These are phyloP conservation scores for Margaritispora aquatica DNA, from an alignment of 495 filamentous ascomycete genomes.

Conservation along the genomic window DNA sequence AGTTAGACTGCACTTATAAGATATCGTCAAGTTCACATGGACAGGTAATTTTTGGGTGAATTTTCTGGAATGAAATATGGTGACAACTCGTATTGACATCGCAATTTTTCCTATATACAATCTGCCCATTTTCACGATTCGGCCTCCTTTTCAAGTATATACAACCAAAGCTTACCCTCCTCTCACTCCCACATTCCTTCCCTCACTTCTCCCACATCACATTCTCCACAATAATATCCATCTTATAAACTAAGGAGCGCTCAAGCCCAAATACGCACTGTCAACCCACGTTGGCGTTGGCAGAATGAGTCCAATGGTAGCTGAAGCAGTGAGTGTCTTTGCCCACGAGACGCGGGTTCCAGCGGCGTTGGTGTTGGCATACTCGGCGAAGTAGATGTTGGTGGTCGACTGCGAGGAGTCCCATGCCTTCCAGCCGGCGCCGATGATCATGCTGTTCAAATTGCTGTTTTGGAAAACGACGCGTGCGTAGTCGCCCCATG, in stretches of 20 bases:
- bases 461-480: conserved; percentile 54
- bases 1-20: no score
- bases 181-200: no score
- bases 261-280: conserved; percentile 1
- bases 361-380: background rate
- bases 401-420: background rate
- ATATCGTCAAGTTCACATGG: no score
- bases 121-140: no score
- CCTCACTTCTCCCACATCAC: no score
- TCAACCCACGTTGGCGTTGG: background rate
- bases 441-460: conserved; percentile 48
- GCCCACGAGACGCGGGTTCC: conserved; percentile 5
- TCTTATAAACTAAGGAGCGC: background rate
- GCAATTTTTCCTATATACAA: no score
- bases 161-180: no score
- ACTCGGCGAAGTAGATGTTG: conserved; percentile 7
- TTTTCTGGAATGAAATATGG: no score
- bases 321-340: background rate
- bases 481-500: conserved; percentile 54
- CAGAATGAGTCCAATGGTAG: background rate
- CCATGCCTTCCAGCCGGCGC: conserved; percentile 44
- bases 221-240: no score
- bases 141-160: no score
- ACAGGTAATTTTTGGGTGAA: no score
- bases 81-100: no score